These are phyloP conservation scores for Cadophora sp. DNA, from an alignment of 2,329 filamentous ascomycete genomes.

Conservation along the genomic window DNA sequence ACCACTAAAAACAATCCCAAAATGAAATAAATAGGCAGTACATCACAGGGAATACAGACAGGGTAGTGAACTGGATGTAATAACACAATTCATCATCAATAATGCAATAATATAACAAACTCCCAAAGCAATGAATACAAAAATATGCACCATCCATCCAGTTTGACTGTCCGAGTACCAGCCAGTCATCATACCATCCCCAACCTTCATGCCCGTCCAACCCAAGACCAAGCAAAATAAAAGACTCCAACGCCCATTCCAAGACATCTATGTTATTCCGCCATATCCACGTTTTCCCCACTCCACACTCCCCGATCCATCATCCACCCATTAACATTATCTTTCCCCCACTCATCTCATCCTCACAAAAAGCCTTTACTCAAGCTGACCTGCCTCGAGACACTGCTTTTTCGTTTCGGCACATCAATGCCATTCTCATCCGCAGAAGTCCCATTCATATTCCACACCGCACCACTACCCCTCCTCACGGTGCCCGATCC, in stretches of 20 bases:
- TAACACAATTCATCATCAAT: no score
- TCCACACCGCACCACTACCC: constrained; percentile 29
- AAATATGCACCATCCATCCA: constrained; percentile 3
- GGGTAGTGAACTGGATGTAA: no score
- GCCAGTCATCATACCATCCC: background rate
- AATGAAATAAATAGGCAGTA: no score
- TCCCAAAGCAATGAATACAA: constrained; percentile 4
- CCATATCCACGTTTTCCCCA: background rate
- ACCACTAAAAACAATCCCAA: no score
- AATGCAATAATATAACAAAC: background rate
- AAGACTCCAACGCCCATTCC: constrained; percentile 12
- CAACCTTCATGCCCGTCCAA: background rate
- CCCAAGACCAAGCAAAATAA: background rate
- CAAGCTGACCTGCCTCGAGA: constrained; percentile 69
- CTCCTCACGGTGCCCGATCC: constrained; percentile 27
- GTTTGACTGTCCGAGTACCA: background rate
- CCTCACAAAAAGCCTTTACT: constrained; percentile 77
- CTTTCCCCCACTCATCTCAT: background rate
- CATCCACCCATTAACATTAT: constrained; percentile 8
- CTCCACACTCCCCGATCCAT: background rate
- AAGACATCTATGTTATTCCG: constrained; percentile 14
- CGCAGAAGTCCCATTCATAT: constrained; percentile 31
- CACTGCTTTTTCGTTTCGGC: constrained; percentile 70
- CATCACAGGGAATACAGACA: background rate
- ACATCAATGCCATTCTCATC: constrained; percentile 54